Evolutionary conservation across 177 flowering plant genomes (phyloP).

Genomic region (Vitis hybrid): DNA sequence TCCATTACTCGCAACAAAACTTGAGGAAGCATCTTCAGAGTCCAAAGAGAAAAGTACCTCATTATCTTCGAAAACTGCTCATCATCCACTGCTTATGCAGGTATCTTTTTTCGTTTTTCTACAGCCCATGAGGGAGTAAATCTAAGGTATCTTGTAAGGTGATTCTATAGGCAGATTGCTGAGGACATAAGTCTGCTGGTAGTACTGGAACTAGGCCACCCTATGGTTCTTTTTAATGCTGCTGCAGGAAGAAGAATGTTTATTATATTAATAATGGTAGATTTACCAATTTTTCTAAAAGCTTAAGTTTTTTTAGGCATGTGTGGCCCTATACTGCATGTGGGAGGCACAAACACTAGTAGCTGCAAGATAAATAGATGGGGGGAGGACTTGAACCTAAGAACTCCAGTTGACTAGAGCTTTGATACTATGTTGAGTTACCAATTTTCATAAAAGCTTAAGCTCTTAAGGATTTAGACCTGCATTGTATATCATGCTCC

Average conservation of each 20-base stretch:
- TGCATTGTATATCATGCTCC: too few species aligned
- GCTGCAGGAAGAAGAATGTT: not conserved
- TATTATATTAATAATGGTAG: not conserved
- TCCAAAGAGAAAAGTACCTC: conserved; percentile 43
- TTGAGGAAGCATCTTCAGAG: conserved; percentile 50
- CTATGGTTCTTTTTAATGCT: not conserved
- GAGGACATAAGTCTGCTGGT: not conserved
- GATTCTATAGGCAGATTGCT: not conserved
- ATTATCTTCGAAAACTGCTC: conserved; percentile 46
- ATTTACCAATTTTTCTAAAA: too few species aligned
- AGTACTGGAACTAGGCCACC: not conserved
- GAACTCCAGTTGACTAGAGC: too few species aligned
- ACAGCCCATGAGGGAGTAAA: not conserved
- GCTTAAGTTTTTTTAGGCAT: too few species aligned
- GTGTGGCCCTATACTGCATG: too few species aligned
- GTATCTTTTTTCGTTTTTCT: conserved; percentile 28
- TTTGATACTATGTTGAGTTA: too few species aligned
- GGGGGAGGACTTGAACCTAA: too few species aligned
- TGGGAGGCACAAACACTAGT: too few species aligned
- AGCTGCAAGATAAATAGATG: too few species aligned
- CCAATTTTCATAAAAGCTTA: too few species aligned
- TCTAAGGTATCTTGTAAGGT: not conserved
- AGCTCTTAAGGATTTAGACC: too few species aligned
- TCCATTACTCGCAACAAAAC: conserved; percentile 72
- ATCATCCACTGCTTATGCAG: conserved; percentile 89